phyloP scores from a whole-genome alignment of 2,329 filamentous ascomycete genomes.

The Aphanocladium album region DNA sequence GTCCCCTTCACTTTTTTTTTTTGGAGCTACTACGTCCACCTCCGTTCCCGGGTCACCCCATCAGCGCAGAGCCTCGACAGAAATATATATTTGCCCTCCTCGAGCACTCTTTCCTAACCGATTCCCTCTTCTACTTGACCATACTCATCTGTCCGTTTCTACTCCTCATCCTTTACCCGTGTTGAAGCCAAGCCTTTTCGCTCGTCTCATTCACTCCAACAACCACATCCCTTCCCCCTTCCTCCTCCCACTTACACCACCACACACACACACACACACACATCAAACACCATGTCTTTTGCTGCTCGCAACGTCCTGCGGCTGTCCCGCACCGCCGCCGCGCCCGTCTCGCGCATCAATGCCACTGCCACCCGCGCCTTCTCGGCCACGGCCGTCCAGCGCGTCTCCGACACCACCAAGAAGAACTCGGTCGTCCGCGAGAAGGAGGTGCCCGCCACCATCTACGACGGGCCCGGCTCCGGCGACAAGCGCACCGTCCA shows the following conservation, averaged over 20 bases:
- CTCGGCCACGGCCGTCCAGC: constrained; percentile 25
- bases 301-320: constrained; percentile 31
- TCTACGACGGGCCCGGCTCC: constrained; percentile 42
- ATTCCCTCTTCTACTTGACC: background rate
- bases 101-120: background rate
- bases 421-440: constrained; percentile 52
- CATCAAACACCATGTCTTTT: constrained; percentile 28
- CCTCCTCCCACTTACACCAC: constrained; percentile 7
- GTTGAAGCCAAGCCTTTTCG: background rate
- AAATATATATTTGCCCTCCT: constrained; percentile 11
- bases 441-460: constrained; percentile 52
- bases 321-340: constrained; percentile 26
- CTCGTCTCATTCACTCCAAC: background rate
- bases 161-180: background rate
- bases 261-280: constrained; percentile 15
- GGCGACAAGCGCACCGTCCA: constrained; percentile 54
- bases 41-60: constrained; percentile 9
- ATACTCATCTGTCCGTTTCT: background rate
- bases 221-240: background rate
- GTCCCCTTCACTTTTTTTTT: background rate
- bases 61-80: constrained; percentile 8
- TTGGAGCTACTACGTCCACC: background rate
- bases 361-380: constrained; percentile 25
- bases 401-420: constrained; percentile 34
- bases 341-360: constrained; percentile 18